phyloP scores from a whole-genome alignment of 768 basidiomycete genomes.

The Vararia minispora region DNA sequence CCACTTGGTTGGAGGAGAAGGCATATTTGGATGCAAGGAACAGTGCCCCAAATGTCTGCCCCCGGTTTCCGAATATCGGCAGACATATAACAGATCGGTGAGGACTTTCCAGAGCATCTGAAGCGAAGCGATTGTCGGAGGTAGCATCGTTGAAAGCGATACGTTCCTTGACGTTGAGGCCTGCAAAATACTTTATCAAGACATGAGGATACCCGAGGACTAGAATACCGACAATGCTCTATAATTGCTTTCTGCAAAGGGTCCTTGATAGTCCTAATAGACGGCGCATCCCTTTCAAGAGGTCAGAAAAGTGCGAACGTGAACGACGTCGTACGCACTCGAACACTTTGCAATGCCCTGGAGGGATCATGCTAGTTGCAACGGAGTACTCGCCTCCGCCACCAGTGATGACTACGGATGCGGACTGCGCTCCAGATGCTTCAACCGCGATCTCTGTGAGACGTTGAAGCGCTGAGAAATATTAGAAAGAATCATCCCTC shows the following conservation, averaged over 20 bases:
- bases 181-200: slow-evolving; percentile 22
- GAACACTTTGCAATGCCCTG: slow-evolving; percentile 52
- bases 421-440: slow-evolving; percentile 54
- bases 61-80: slow-evolving; percentile 64
- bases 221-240: slow-evolving; percentile 39
- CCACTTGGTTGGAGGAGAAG: slow-evolving; percentile 49
- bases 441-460: slow-evolving; percentile 66
- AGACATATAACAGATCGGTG: slow-evolving; percentile 57
- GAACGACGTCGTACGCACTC: slow-evolving; percentile 34
- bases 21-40: slow-evolving; percentile 57
- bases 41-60: slow-evolving; percentile 63
- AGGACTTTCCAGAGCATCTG: slow-evolving; percentile 50
- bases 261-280: slow-evolving; percentile 46
- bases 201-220: not conserved
- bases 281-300: slow-evolving; percentile 40
- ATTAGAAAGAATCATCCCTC: slow-evolving; percentile 13
- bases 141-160: slow-evolving; percentile 51
- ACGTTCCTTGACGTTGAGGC: slow-evolving; percentile 54
- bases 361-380: slow-evolving; percentile 51
- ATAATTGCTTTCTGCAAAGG: slow-evolving; percentile 59
- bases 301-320: slow-evolving; percentile 2
- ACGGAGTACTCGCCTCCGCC: slow-evolving; percentile 65
- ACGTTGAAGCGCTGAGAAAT: slow-evolving; percentile 38
- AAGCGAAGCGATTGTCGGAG: slow-evolving; percentile 54
- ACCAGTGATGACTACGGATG: slow-evolving; percentile 56